A percentile compares a stretch with the other conserved stretches of the same genome.
Evolutionary conservation across 1,284 basidiomycete species (phyloP).

Genomic region (Polyporus tsugae): DNA sequence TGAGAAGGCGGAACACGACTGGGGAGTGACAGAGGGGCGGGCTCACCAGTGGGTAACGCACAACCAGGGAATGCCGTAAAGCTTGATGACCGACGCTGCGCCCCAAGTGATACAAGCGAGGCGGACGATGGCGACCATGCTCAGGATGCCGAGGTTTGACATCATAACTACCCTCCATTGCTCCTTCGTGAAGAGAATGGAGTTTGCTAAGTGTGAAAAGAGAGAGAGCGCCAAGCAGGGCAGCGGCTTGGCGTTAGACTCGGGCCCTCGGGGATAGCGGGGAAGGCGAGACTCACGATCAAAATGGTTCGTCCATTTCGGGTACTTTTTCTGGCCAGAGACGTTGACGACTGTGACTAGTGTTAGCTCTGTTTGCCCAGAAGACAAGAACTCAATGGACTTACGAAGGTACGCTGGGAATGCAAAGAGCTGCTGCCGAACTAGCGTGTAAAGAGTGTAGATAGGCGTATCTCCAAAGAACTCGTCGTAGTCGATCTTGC

Average conservation of each 20-base stretch:
- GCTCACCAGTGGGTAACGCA: slow-evolving; percentile 61
- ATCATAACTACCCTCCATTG: slow-evolving; percentile 61
- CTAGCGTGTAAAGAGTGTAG: slow-evolving; percentile 60
- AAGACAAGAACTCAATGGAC: slow-evolving; percentile 25
- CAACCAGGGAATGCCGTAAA: slow-evolving; percentile 67
- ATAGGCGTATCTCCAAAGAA: slow-evolving; percentile 67
- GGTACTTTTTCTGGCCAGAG: slow-evolving; percentile 74
- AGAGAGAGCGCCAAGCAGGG: neutral
- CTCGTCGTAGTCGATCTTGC: slow-evolving; percentile 59
- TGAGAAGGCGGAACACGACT: neutral
- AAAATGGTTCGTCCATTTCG: slow-evolving; percentile 69
- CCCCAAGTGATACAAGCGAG: slow-evolving; percentile 47
- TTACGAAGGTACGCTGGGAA: slow-evolving; percentile 75
- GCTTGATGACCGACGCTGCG: slow-evolving; percentile 53
- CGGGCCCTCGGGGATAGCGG: neutral
- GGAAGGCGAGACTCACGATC: slow-evolving; percentile 50
- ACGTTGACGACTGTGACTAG: slow-evolving; percentile 60
- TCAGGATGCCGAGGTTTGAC: slow-evolving; percentile 61
- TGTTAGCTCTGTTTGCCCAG: neutral
- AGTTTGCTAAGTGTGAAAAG: slow-evolving; percentile 49
- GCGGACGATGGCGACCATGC: slow-evolving; percentile 54
- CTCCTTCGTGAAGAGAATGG: slow-evolving; percentile 58
- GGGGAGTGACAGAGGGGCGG: slow-evolving; percentile 1
- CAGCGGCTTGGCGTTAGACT: neutral
- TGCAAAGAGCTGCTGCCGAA: slow-evolving; percentile 75